phyloP scores from a whole-genome alignment of 1,284 basidiomycete species.

The Cryptococcus sp. region DNA sequence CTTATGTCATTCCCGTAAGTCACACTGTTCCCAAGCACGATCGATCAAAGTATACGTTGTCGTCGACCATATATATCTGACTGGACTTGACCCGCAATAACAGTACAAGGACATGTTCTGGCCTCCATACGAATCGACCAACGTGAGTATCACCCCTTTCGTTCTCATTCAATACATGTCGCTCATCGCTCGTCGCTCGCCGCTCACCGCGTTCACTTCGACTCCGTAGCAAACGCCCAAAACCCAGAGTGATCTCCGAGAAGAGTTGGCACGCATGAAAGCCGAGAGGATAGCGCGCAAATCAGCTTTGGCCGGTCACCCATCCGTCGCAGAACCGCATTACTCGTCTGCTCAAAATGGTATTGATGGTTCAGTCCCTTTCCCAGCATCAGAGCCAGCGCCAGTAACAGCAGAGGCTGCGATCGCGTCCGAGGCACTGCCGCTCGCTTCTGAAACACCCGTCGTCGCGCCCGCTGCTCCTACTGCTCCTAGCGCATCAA shows the following conservation, averaged over 20 bases:
- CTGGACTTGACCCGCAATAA: slow-evolving; percentile 13
- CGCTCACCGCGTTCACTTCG: background rate
- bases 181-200: background rate
- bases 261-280: slow-evolving; percentile 38
- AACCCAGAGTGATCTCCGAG: slow-evolving; percentile 34
- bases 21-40: too few species aligned
- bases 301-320: background rate
- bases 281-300: slow-evolving; percentile 31
- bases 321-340: background rate
- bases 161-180: background rate
- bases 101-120: slow-evolving; percentile 47
- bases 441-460: too few species aligned
- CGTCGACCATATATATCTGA: too few species aligned
- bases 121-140: slow-evolving; percentile 48
- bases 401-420: too few species aligned
- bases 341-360: background rate
- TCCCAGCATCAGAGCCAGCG: too few species aligned
- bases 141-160: slow-evolving; percentile 31
- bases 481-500: too few species aligned
- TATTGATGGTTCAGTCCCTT: too few species aligned
- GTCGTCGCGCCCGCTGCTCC: too few species aligned
- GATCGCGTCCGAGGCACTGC: too few species aligned
- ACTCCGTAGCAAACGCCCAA: slow-evolving; percentile 38
- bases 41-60: too few species aligned
- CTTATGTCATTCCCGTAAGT: slow-evolving; percentile 75